A percentile compares a stretch with the other conserved stretches of the same genome.
These are phyloP conservation scores for Nakaseomyces nivariensis DNA, from an alignment of 1,139 yeast species.

Conservation along the genomic window DNA sequence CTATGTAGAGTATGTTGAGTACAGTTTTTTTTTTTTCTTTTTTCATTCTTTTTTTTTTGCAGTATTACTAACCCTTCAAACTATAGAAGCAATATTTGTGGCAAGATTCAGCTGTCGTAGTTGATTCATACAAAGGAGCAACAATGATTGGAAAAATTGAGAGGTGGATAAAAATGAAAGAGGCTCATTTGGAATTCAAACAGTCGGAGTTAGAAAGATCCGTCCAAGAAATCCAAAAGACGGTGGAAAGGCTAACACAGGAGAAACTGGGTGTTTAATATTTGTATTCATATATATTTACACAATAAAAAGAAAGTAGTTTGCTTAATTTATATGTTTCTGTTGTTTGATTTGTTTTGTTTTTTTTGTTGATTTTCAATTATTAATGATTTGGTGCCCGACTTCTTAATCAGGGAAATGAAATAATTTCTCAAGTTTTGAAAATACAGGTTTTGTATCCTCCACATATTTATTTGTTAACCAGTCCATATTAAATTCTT, in stretches of 20 bases:
- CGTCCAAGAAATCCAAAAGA: conserved; percentile 22
- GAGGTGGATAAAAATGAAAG: conserved; percentile 24
- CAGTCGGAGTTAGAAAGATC: conserved; percentile 18
- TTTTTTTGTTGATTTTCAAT: not conserved
- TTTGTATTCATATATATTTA: not conserved
- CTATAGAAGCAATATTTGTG: conserved; percentile 23
- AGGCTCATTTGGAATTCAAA: conserved; percentile 17
- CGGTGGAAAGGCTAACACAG: conserved; percentile 18
- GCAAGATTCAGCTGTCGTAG: conserved; percentile 28
- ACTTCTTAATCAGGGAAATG: not conserved
- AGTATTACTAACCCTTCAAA: not conserved
- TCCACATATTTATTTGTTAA: not conserved
- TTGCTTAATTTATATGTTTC: not conserved
- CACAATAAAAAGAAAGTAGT: not conserved
- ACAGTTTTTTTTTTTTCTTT: not conserved
- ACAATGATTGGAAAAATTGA: conserved; percentile 20
- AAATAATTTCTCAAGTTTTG: not conserved
- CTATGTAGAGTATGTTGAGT: conserved; percentile 16
- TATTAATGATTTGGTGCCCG: not conserved
- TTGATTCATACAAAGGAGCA: conserved; percentile 27
- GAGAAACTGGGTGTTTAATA: not conserved
- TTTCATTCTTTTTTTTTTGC: not conserved
- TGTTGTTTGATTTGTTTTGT: not conserved
- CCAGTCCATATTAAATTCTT: not conserved
- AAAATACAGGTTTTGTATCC: not conserved